These are phyloP conservation scores for Microbotryum intermedium DNA, from an alignment of 1,284 basidiomycete species.

Conservation along the genomic window DNA sequence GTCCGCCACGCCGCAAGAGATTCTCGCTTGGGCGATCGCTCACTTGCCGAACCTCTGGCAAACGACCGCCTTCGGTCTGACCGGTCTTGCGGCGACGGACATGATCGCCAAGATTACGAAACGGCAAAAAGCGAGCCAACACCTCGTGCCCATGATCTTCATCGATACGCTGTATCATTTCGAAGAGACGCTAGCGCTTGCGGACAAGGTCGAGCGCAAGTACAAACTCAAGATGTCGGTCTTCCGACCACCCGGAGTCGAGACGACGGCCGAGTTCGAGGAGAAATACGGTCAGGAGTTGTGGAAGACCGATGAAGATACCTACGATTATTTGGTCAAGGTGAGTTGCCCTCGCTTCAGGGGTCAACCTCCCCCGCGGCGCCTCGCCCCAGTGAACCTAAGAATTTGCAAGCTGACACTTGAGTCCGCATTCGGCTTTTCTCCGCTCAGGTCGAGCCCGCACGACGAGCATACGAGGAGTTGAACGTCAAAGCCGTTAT, in stretches of 20 bases:
- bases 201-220: slow-evolving; percentile 64
- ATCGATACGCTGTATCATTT: slow-evolving; percentile 97
- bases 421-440: neutral
- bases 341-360: slow-evolving; percentile 42
- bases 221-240: slow-evolving; percentile 68
- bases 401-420: neutral
- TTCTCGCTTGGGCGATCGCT: slow-evolving; percentile 71
- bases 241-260: slow-evolving; percentile 69
- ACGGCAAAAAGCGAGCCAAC: slow-evolving; percentile 20
- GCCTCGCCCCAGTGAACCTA: neutral
- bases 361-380: neutral
- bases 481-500: slow-evolving; percentile 80
- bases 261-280: slow-evolving; percentile 68
- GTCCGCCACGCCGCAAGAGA: slow-evolving; percentile 63
- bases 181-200: slow-evolving; percentile 78
- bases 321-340: slow-evolving; percentile 91
- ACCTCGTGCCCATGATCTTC: slow-evolving; percentile 59
- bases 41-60: slow-evolving; percentile 65
- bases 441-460: slow-evolving; percentile 73
- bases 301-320: slow-evolving; percentile 82
- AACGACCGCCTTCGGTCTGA: slow-evolving; percentile 88
- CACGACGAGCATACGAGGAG: slow-evolving; percentile 73
- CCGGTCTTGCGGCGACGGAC: slow-evolving; percentile 79
- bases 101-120: slow-evolving; percentile 73
- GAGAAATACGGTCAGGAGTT: slow-evolving; percentile 66